These are phyloP conservation scores for Hymenoscyphus fraxineus DNA, from an alignment of 2,329 filamentous ascomycete genomes.

Conservation along the genomic window DNA sequence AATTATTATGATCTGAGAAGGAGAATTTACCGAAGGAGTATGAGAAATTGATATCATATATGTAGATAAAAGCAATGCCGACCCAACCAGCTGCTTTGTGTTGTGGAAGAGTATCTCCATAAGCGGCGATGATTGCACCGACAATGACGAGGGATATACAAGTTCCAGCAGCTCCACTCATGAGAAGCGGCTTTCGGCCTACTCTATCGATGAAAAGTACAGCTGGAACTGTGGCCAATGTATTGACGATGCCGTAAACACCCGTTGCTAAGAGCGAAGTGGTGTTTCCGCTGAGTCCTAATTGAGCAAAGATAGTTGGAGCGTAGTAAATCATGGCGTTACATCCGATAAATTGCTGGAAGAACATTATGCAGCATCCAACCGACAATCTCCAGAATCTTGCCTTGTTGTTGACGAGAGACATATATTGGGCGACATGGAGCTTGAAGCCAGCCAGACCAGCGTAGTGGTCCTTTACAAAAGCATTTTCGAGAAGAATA, in stretches of 20 bases:
- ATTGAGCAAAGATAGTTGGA: slow-evolving; percentile 43
- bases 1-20: too few relatives aligned
- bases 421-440: slow-evolving; percentile 20
- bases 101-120: slow-evolving; percentile 42
- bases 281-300: slow-evolving; percentile 43
- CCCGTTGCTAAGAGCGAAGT: slow-evolving; percentile 52
- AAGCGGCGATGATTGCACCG: slow-evolving; percentile 49
- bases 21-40: neutral
- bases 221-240: slow-evolving; percentile 41
- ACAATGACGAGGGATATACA: slow-evolving; percentile 53
- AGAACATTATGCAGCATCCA: slow-evolving; percentile 31
- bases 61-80: slow-evolving; percentile 54
- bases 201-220: slow-evolving; percentile 32
- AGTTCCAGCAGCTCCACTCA: slow-evolving; percentile 47
- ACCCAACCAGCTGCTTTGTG: slow-evolving; percentile 54
- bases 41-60: slow-evolving; percentile 44
- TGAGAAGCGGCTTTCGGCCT: slow-evolving; percentile 38
- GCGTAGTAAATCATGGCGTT: slow-evolving; percentile 39
- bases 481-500: slow-evolving; percentile 53
- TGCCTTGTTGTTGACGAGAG: slow-evolving; percentile 19
- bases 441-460: slow-evolving; percentile 16
- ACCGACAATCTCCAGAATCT: slow-evolving; percentile 24
- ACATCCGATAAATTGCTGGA: slow-evolving; percentile 34
- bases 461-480: slow-evolving; percentile 48
- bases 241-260: slow-evolving; percentile 55